Percentiles rank a stretch among this genome's conserved stretches.
phyloP scores from a whole-genome alignment of 257 asterid genomes.

The Handroanthus guayacan region DNA sequence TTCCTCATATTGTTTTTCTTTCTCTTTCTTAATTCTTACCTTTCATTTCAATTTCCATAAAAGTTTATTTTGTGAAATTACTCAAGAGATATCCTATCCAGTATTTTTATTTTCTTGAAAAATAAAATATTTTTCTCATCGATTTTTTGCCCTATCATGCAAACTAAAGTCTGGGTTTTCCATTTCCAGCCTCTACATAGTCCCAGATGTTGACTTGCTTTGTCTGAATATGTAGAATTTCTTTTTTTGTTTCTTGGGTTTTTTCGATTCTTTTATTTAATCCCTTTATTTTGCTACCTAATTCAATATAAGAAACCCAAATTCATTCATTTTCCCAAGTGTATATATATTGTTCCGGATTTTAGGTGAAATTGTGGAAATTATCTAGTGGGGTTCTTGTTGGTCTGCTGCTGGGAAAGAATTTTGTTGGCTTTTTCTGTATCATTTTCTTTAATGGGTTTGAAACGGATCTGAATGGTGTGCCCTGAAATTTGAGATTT shows the following conservation, averaged over 20 bases:
- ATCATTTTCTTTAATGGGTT: slow-evolving; percentile 27
- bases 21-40: slow-evolving; percentile 33
- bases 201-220: slow-evolving; percentile 39
- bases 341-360: slow-evolving; percentile 16
- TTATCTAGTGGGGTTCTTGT: slow-evolving; percentile 22
- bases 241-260: slow-evolving; percentile 11
- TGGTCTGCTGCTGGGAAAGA: slow-evolving; percentile 18
- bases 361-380: slow-evolving; percentile 7
- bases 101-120: background rate
- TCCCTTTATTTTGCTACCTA: slow-evolving; percentile 22
- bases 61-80: slow-evolving; percentile 7
- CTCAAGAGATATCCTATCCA: background rate
- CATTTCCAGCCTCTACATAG: slow-evolving; percentile 31
- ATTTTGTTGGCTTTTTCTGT: slow-evolving; percentile 27
- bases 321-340: slow-evolving; percentile 4
- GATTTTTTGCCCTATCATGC: slow-evolving; percentile 35
- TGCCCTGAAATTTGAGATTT: slow-evolving; percentile 32
- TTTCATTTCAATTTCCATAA: slow-evolving; percentile 23
- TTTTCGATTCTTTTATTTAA: slow-evolving; percentile 16
- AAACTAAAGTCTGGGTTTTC: slow-evolving; percentile 33
- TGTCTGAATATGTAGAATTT: slow-evolving; percentile 29
- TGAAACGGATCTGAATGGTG: slow-evolving; percentile 42
- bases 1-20: background rate
- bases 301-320: slow-evolving; percentile 22
- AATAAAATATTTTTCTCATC: slow-evolving; percentile 20